Base-by-base conservation (phyloP, 2,329 filamentous ascomycete genomes). In the Cladosporium velox region DNA sequence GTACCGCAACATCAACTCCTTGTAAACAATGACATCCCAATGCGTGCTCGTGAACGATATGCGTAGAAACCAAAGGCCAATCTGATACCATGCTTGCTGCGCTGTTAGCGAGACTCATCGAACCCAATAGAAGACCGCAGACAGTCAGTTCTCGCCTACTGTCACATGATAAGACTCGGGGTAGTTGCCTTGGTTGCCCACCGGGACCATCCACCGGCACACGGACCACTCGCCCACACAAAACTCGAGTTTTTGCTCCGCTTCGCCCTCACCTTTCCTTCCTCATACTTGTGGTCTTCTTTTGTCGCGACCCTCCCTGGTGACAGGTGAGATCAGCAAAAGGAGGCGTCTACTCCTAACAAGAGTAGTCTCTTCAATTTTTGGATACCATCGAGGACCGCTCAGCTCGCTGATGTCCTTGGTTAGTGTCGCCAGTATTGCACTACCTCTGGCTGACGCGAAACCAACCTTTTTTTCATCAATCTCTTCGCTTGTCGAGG, bases 341-440 rank as follows among this genome's bases (percentile, higher is more conserved):
- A 35, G 34, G 34, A 35, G 34, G 34, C 8, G 34, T 2, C 34
- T 14, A 15, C 34, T 44, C 38, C 21, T 44, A 10, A 44, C 7
- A 8, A 44, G 38, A 44, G 18, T 14, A 35, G 6, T 21, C 21
- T 15, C 3, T 8, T 30, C 3, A n/a, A 10, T 64, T 55, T 64
- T 64, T 64, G 51, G 60, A 57, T 10, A 18, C 44, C 35, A 52
- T 24, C n/a, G 34, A 26, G 35, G 47, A 34, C 60, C 60, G 24
- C 60, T 64, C 60, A 64, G 60, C 60, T 64, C 57, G 60, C 60
- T 64, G 60, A 57, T 57, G 60, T 34, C 35, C 15, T 30, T 18
- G 26, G 49, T 64, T 64, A 64, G 60, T 64, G 60, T 55, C 60
- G 60, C 60, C 51, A 55, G 60, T 63, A 63, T 63, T 44, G 60